These are phyloP conservation scores for Russula virescens DNA, from an alignment of 768 basidiomycete species.

Conservation along the genomic window DNA sequence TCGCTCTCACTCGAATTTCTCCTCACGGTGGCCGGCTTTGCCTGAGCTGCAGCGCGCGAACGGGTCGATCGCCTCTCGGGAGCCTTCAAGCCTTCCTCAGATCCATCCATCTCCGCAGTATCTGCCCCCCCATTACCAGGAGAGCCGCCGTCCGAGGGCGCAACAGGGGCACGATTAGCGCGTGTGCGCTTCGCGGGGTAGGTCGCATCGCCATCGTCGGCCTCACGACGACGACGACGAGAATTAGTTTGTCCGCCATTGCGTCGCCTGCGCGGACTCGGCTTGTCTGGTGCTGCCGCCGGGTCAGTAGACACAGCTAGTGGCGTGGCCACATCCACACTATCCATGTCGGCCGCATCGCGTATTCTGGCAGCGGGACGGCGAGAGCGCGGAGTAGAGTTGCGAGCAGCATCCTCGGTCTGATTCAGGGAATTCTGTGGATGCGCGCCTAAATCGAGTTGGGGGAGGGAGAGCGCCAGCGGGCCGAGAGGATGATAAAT, in stretches of 20 bases:
- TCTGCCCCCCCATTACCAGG: slow-evolving; percentile 20
- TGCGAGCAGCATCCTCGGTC: slow-evolving; percentile 12
- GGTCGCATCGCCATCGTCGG: slow-evolving; percentile 25
- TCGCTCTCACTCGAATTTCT: slow-evolving; percentile 26
- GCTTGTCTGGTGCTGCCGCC: slow-evolving; percentile 12
- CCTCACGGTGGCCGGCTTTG: slow-evolving; percentile 7
- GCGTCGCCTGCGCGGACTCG: slow-evolving; percentile 25
- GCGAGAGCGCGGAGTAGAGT: slow-evolving; percentile 15
- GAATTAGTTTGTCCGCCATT: slow-evolving; percentile 17
- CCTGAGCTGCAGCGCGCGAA: slow-evolving; percentile 23
- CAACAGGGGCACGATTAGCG: slow-evolving; percentile 14
- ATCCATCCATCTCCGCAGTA: slow-evolving; percentile 13
- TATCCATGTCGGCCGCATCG: slow-evolving; percentile 18
- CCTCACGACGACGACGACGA: slow-evolving; percentile 24
- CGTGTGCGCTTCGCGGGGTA: slow-evolving; percentile 26
- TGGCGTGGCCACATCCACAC: slow-evolving; percentile 9
- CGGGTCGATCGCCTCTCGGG: slow-evolving; percentile 25
- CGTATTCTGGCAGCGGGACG: slow-evolving; percentile 22
- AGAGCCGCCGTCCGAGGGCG: slow-evolving; percentile 19
- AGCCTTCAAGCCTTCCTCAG: slow-evolving; percentile 18
- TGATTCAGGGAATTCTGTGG: neutral
- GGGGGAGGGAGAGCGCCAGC: slow-evolving; percentile 23
- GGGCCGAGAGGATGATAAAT: slow-evolving; percentile 25
- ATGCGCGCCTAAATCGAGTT: slow-evolving; percentile 18
- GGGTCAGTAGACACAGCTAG: slow-evolving; percentile 10